Base-by-base conservation (phyloP, 208 protist genomes). In the Acanthamoeba polyphaga region DNA sequence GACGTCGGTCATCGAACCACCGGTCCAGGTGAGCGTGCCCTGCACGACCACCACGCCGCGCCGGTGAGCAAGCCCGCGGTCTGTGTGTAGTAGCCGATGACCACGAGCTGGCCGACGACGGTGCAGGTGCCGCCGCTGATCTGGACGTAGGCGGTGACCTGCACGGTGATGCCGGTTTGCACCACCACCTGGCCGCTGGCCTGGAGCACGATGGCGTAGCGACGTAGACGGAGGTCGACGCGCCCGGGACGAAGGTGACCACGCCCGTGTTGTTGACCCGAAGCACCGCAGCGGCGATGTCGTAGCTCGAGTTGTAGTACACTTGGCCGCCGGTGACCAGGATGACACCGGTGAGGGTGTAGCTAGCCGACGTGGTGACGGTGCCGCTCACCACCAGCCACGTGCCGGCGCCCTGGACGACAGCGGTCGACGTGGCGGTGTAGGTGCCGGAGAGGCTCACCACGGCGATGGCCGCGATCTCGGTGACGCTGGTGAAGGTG, bases 21-120 rank as follows among this genome's bases (percentile, higher is more conserved):
- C 60, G 27, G 34, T 10, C 88, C 88, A 93, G 24, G 22, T 93
- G 29, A 93, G 78, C 38, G 70, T 93, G 88, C 88, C 88, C 64
- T 93, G 78, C 43, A 38, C 70, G 64, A 13, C 78, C 38, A 93
- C 88, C 6, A 34, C 51, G 88, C 88, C 88, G 43, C 22, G 62
- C 88, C 88, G 22, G 64, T 80, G 64, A 93, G 66, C 12, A 64
- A 80, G 70, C 88, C 88, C 12, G 46, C 78, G 70, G 64, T 93
- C 46, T 80, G 62, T 38, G 43, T 53, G 29, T 80, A 72, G 88
- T 93, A 49, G 43, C 51, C 17, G 17, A 80, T 51, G 19, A 93
- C 70, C 64, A n/a, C n/a, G 27, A 93, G 70, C 10, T 22, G 22
- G 46, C 88, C 88, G 34, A n/a, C n/a, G 15, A 80, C 88, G 32